Evolutionary conservation across 2,329 filamentous ascomycete species (phyloP).

Genomic region (Botryosphaeria dothidea): DNA sequence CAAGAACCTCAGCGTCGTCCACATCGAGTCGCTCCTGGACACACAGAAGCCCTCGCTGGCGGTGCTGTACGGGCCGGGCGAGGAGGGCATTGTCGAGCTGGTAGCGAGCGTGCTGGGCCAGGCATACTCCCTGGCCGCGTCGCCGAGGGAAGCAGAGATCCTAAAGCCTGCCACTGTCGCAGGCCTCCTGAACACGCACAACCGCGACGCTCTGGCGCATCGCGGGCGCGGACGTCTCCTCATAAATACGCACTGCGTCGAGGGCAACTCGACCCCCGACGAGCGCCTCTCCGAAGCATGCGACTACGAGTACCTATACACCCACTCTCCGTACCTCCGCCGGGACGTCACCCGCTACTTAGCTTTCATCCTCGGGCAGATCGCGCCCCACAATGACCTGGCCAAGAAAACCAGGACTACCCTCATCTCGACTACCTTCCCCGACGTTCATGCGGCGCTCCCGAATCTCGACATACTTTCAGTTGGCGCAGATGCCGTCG

Average conservation of each 20-base stretch:
- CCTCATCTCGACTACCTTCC: constrained; percentile 85
- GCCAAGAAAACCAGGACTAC: constrained; percentile 78
- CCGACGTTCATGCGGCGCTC: constrained; percentile 78
- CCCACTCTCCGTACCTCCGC: constrained; percentile 68
- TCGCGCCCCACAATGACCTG: constrained; percentile 74
- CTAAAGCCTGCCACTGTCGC: constrained; percentile 66
- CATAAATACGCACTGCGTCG: constrained; percentile 77
- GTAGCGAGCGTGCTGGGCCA: constrained; percentile 81
- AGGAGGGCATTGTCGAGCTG: constrained; percentile 72
- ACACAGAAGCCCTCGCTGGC: constrained; percentile 40
- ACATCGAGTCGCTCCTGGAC: constrained; percentile 36
- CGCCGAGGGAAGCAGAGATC: constrained; percentile 55
- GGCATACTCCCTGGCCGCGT: constrained; percentile 61
- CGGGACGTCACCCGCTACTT: constrained; percentile 77
- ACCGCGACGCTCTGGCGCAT: constrained; percentile 7
- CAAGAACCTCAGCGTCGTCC: constrained; percentile 35
- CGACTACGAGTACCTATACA: constrained; percentile 87
- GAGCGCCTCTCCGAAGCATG: constrained; percentile 65
- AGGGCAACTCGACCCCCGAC: constrained; percentile 60
- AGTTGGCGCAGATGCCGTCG: constrained; percentile 82
- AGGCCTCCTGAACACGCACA: constrained; percentile 41
- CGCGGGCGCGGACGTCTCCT: constrained; percentile 58
- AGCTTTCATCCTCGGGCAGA: constrained; percentile 77
- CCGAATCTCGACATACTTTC: constrained; percentile 86
- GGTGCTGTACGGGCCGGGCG: constrained; percentile 68